Percentiles rank a stretch among this genome's conserved stretches.
These are phyloP conservation scores for Abelmoschus esculentus DNA, from an alignment of 345 rosid genomes.

Conservation along the genomic window DNA sequence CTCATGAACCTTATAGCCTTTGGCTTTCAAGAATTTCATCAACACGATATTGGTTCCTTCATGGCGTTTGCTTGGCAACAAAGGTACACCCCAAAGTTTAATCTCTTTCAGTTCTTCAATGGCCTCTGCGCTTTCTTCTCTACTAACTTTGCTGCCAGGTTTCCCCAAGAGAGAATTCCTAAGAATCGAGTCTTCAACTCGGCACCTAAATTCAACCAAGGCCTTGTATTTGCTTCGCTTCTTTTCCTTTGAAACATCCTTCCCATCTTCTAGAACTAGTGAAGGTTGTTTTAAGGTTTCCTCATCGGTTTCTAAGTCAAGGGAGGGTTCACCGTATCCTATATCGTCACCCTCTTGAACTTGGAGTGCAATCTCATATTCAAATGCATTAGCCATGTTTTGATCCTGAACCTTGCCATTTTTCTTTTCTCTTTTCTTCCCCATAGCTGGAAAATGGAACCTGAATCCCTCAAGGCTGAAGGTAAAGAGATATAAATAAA, in stretches of 20 bases:
- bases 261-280: neutral
- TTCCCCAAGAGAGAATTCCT: constrained; percentile 32
- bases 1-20: constrained; percentile 33
- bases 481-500: neutral
- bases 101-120: constrained; percentile 22
- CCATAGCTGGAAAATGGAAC: neutral
- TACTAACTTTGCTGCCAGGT: constrained; percentile 3
- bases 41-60: constrained; percentile 40
- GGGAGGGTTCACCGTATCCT: neutral
- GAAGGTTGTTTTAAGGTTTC: neutral
- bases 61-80: constrained; percentile 50
- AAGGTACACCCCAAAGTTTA: constrained; percentile 48
- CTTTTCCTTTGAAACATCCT: constrained; percentile 8
- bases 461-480: neutral
- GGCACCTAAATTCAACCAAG: constrained; percentile 31
- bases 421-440: neutral
- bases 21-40: constrained; percentile 43
- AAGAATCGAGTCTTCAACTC: constrained; percentile 42
- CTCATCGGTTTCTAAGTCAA: neutral
- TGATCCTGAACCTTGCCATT: constrained; percentile 3
- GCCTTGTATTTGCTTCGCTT: constrained; percentile 28
- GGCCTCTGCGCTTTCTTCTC: constrained; percentile 1
- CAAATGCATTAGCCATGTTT: neutral
- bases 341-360: neutral
- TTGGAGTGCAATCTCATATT: neutral